Conservation (phyloP, 1,284 basidiomycete species). For the Ceratobasidium sp. region DNA sequence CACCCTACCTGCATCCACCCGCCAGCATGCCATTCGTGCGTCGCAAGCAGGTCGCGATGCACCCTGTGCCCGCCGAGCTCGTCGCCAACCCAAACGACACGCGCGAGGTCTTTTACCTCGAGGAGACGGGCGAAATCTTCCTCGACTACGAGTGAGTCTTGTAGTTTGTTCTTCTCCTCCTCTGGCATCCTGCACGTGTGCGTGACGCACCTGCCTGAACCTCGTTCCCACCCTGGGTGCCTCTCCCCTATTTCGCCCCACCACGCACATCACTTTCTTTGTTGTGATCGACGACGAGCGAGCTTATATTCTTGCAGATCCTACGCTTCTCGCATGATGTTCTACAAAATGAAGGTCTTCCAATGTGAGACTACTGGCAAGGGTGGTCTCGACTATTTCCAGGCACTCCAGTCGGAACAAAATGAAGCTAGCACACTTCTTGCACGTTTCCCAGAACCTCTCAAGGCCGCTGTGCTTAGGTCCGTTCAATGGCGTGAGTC, state of each 20-base stretch:
- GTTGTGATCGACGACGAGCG: constrained; percentile 17
- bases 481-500: constrained; percentile 95
- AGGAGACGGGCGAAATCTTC: constrained; percentile 95
- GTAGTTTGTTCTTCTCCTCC: constrained; percentile 42
- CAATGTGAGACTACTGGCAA: constrained; percentile 96
- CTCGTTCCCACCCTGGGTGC: constrained; percentile 49
- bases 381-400: constrained; percentile 92
- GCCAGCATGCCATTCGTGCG: constrained; percentile 84
- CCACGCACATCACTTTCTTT: constrained; percentile 30
- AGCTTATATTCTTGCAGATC: constrained; percentile 64
- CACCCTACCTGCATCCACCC: background rate
- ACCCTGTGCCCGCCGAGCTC: constrained; percentile 75
- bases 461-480: constrained; percentile 90
- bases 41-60: constrained; percentile 89
- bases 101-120: constrained; percentile 87
- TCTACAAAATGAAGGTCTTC: constrained; percentile 93
- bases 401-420: constrained; percentile 90
- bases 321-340: constrained; percentile 90
- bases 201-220: constrained; percentile 49
- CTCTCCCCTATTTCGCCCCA: constrained; percentile 14
- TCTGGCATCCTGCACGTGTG: constrained; percentile 38
- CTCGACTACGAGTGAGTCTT: constrained; percentile 87
- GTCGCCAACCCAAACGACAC: constrained; percentile 68
- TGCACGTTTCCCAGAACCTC: constrained; percentile 88
- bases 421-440: constrained; percentile 90